Evolutionary conservation across 352 stramenopile species (phyloP), one percentile per base, ranked within the genome.

Genomic region (Phytopythium boreale): DNA sequence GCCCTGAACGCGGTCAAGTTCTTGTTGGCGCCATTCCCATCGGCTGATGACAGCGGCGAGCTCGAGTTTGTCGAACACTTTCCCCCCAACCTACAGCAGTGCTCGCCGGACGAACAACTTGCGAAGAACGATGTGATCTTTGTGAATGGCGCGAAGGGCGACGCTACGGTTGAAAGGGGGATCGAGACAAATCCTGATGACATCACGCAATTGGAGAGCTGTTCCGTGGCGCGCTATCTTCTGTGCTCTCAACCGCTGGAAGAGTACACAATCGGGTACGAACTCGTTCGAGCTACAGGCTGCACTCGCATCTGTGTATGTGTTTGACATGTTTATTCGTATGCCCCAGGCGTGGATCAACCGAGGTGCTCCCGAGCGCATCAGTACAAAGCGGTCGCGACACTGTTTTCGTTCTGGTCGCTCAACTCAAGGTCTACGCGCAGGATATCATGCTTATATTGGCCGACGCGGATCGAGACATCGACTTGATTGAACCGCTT

Each of bases 1-100:
- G 85, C 85, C 1, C 62, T 92, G 19, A 89, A 94, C 36, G 85
- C 78, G 2, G 80, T 92, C 52, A 83, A 76, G 34, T 92, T 91
- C 68, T 46, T 84, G 17, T 59, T 90, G 4, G 63, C 59, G 11
- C 75, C 67, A 3, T 74, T 77, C 67, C 71, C 75, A 15, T 56
- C 44, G 14, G 46, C 36, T 20, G 55, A 59, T 7, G 59, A 71
- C 31, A 41, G 66, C n/a, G 62, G 44, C 34, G 49, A 60, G 20
- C 22, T 39, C 34, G 63, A 70, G 59, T 49, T 71, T 37, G 43
- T 37, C 8, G 20, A 58, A 4, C 51, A 68, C 7, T 71, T 84
- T 56, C 84, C 84, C 0, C 62, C 49, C 4, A 91, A 90, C 41
- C 43, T 93, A 17, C 71, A 63, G 34, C 80, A 91, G 53, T 87